Evolutionary conservation across 768 basidiomycete genomes (phyloP), one percentile per base, ranked within the genome.

Genomic region (Cystofilobasidium ferigula): DNA sequence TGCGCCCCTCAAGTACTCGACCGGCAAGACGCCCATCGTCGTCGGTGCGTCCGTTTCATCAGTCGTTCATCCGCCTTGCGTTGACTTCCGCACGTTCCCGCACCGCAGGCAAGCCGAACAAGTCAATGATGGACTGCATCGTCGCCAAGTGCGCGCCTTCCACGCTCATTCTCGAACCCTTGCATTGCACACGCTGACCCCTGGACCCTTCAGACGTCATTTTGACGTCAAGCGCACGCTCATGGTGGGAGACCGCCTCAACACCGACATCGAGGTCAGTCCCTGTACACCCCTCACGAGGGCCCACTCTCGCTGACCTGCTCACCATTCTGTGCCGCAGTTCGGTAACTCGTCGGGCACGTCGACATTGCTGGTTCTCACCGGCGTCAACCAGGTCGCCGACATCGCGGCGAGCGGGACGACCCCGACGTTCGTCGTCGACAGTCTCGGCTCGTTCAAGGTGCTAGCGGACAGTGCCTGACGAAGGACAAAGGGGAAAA

Each of bases 221-320:
- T 92, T 89, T 74, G 87, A 98, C 76, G 89, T 89, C 48, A 78
- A 81, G 68, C 80, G 85, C 61, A 92, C 93, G 20, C 84, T 98
- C 74, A 97, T 99, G 90, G 81, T 98, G 51, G 94, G 94, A 45
- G 94, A 99, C 78, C 83, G 94, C 68, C 81, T 99, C 70, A 87
- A 89, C 74, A 98, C 95, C 7, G 94, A 99, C 76, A 97, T 99
- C 71, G 67, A 68, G 47, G 42, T 56, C n/a, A n/a, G n/a, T n/a
- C n/a, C 18, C 36, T 18, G 6, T 43, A 35, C 1, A 12, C 38
- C 34, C 26, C 18, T 35, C 34, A 36, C n/a, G 12, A 58, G 24
- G 2, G 42, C 24, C 30, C 16, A 45, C 6, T 30, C 8, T 22
- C 6, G n/a, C n/a, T n/a, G n/a, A n/a, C n/a, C n/a, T n/a, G n/a